phyloP scores from a whole-genome alignment of 805 yeast genomes.

The Schwanniomyces pseudopolymorphus region DNA sequence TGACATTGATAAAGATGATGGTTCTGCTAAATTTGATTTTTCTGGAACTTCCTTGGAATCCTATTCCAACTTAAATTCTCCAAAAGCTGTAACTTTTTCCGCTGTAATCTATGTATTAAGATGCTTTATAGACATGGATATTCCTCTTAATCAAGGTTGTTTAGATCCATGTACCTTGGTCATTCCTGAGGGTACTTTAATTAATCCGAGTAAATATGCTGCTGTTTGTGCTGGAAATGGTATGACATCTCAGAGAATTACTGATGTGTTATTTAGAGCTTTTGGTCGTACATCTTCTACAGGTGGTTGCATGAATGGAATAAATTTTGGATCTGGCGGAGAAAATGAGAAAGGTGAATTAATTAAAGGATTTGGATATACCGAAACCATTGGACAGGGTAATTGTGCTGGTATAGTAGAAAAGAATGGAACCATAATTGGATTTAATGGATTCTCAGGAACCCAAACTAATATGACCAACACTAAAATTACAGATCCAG shows the following conservation, averaged over 20 bases:
- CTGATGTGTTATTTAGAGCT: slow-evolving; percentile 20
- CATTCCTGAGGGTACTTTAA: slow-evolving; percentile 14
- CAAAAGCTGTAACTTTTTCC: slow-evolving; percentile 77
- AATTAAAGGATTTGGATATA: slow-evolving; percentile 16
- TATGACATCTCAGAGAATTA: slow-evolving; percentile 19
- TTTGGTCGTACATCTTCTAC: slow-evolving; percentile 18
- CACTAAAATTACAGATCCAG: slow-evolving; percentile 22
- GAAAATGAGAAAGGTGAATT: slow-evolving; percentile 13
- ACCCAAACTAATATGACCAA: slow-evolving; percentile 48
- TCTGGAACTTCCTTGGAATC: slow-evolving; percentile 46
- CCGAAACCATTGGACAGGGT: slow-evolving; percentile 20
- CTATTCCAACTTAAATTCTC: slow-evolving; percentile 84
- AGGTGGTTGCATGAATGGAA: slow-evolving; percentile 21
- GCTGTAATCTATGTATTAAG: slow-evolving; percentile 81
- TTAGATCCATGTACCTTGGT: slow-evolving; percentile 15
- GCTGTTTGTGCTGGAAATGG: slow-evolving; percentile 21
- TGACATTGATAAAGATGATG: slow-evolving; percentile 71
- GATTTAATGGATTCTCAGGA: slow-evolving; percentile 29
- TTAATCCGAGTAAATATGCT: slow-evolving; percentile 17
- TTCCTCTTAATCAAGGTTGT: slow-evolving; percentile 64
- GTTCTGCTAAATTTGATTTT: slow-evolving; percentile 24
- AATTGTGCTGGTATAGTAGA: slow-evolving; percentile 16
- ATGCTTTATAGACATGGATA: slow-evolving; percentile 74
- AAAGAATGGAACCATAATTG: slow-evolving; percentile 9
- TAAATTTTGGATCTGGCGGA: slow-evolving; percentile 20